Evolutionary conservation across 23 red algal species (phyloP).

Genomic region (Gracilaria vermiculophylla): DNA sequence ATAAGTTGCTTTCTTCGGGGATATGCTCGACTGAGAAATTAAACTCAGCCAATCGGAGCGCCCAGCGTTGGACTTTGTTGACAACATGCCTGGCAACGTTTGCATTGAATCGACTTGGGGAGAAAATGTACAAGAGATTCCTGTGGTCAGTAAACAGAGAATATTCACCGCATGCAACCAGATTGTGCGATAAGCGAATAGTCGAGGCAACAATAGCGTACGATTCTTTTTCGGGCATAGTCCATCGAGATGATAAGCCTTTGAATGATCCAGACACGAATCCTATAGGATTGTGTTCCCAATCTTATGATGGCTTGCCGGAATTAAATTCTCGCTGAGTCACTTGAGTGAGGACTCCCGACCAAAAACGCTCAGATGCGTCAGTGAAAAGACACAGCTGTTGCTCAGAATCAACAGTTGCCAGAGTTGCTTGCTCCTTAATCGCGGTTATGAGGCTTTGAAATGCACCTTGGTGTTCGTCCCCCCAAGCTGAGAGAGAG

Average conservation of each 20-base stretch:
- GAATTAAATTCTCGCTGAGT: neutral
- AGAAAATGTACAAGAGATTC: neutral
- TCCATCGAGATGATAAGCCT: neutral
- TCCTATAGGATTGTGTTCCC: neutral
- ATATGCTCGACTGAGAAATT: constrained; percentile 3
- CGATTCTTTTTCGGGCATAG: neutral
- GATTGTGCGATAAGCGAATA: neutral
- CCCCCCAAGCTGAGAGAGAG: too few species aligned
- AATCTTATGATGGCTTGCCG: neutral
- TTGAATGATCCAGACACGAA: constrained; percentile 15
- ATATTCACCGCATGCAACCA: neutral
- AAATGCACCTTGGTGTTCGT: too few species aligned
- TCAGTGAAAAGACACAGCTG: too few species aligned
- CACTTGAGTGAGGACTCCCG: constrained; percentile 22
- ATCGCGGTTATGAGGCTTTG: too few species aligned
- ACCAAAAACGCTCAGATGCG: too few species aligned
- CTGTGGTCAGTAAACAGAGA: constrained; percentile 11
- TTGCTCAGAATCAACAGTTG: too few species aligned
- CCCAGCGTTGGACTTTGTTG: neutral
- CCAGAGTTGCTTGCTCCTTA: too few species aligned
- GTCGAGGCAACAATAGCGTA: neutral
- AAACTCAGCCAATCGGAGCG: constrained; percentile 1
- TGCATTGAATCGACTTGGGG: neutral
- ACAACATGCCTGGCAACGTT: neutral
- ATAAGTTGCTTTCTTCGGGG: neutral